Evolutionary conservation across 495 filamentous ascomycete species (phyloP).

Genomic region (Podospora pseudoanserina): DNA sequence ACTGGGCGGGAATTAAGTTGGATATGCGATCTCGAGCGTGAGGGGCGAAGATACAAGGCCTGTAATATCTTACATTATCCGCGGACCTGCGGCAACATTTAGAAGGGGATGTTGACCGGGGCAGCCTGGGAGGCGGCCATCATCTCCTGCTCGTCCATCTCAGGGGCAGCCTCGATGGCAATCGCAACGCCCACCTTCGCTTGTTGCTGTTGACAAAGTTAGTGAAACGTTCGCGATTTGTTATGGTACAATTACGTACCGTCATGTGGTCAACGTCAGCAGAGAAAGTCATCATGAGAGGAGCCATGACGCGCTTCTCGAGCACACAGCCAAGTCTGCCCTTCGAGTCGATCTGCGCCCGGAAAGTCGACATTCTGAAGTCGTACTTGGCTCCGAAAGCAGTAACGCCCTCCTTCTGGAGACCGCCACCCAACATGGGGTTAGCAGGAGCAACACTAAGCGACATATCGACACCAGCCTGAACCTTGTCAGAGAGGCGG

Average conservation of each 20-base stretch:
- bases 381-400: conserved; percentile 97
- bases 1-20: not conserved
- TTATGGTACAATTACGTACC: conserved; percentile 53
- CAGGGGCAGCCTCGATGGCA: conserved; percentile 82
- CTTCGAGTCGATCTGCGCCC: conserved; percentile 90
- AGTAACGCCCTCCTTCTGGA: conserved; percentile 79
- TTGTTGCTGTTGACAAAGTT: conserved; percentile 62
- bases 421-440: conserved; percentile 64
- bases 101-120: conserved; percentile 52
- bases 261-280: conserved; percentile 96
- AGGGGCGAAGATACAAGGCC: not conserved
- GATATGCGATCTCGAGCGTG: not conserved
- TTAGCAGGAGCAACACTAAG: conserved; percentile 71
- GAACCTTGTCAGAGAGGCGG: conserved; percentile 87
- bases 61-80: not conserved
- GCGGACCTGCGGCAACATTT: conserved; percentile 24
- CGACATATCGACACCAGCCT: conserved; percentile 93
- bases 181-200: conserved; percentile 93
- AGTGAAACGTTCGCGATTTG: conserved; percentile 12
- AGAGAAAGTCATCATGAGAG: conserved; percentile 87
- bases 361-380: conserved; percentile 89
- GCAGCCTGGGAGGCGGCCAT: conserved; percentile 41
- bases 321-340: conserved; percentile 89
- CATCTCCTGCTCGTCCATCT: conserved; percentile 86
- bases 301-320: conserved; percentile 90